These are phyloP conservation scores for Huiozyma sinensis DNA, from an alignment of 805 yeast species.

Conservation along the genomic window DNA sequence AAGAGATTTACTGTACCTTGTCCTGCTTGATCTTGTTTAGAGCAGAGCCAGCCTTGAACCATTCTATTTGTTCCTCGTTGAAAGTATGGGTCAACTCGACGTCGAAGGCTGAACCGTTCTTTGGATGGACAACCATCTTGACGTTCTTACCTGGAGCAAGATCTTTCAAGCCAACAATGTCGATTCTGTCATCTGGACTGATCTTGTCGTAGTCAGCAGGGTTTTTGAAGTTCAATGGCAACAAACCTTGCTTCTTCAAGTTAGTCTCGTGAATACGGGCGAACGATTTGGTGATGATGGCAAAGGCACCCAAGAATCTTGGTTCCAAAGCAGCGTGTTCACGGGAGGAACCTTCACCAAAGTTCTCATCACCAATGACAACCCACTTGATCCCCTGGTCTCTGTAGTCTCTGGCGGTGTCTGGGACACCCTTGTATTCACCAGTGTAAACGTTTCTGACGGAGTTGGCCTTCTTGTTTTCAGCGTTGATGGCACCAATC, in stretches of 20 bases:
- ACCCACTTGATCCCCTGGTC: constrained; percentile 90
- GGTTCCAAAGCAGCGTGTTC: constrained; percentile 99
- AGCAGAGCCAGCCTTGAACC: constrained; percentile 99
- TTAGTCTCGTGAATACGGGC: constrained; percentile 99
- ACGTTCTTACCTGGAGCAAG: constrained; percentile 91
- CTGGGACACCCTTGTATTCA: constrained; percentile 91
- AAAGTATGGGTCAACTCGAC: constrained; percentile 91
- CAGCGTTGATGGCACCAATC: constrained; percentile 98
- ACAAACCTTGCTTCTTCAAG: constrained; percentile 98
- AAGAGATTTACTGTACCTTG: neutral
- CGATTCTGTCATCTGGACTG: constrained; percentile 81
- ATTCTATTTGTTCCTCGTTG: constrained; percentile 92
- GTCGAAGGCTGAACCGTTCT: constrained; percentile 76
- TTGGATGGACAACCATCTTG: constrained; percentile 61
- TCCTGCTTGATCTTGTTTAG: constrained; percentile 56
- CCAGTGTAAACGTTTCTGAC: constrained; percentile 88
- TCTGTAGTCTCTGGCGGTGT: constrained; percentile 90
- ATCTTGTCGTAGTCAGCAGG: constrained; percentile 89
- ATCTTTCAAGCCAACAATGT: constrained; percentile 70
- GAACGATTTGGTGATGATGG: constrained; percentile 93
- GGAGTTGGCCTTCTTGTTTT: constrained; percentile 87
- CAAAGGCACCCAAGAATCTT: constrained; percentile 97
- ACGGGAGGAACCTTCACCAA: constrained; percentile 99
- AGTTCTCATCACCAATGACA: constrained; percentile 96
- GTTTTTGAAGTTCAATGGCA: constrained; percentile 89